Conservation (phyloP, 495 filamentous ascomycete genomes). For the Aspergillus biplanus region DNA sequence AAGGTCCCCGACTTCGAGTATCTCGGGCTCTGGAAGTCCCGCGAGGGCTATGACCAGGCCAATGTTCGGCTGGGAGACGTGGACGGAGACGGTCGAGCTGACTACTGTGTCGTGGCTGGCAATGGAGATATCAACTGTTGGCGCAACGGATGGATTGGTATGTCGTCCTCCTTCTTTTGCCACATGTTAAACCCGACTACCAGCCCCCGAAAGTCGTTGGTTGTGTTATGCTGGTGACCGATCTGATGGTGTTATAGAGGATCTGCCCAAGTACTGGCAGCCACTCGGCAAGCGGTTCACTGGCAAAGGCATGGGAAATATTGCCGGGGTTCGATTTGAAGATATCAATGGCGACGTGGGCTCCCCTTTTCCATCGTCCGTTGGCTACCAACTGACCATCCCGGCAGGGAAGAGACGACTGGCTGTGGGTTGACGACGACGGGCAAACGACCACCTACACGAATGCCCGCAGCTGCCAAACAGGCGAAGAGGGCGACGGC, state of each 20-base stretch:
- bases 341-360: constrained; percentile 14
- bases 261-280: constrained; percentile 14
- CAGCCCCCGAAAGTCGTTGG: no score
- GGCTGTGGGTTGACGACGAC: constrained; percentile 13
- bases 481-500: constrained; percentile 6
- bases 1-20: constrained; percentile 4
- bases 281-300: constrained; percentile 12
- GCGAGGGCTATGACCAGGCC: not conserved
- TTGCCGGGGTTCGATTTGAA: constrained; percentile 4
- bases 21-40: not conserved
- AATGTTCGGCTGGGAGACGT: constrained; percentile 17
- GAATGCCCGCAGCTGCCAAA: constrained; percentile 1
- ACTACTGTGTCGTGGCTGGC: constrained; percentile 21
- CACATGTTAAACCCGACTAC: no score
- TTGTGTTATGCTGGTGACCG: no score
- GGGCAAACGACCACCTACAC: constrained; percentile 1
- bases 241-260: constrained; percentile 2
- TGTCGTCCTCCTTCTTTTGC: not conserved
- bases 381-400: not conserved
- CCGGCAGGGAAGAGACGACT: constrained; percentile 1
- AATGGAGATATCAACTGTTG: constrained; percentile 24
- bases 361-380: not conserved
- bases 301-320: constrained; percentile 11
- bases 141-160: constrained; percentile 29
- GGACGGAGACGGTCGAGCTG: constrained; percentile 16